Base-by-base conservation (phyloP, 371 early-diverging fungal species). In the Rhizomucor pusillus region DNA sequence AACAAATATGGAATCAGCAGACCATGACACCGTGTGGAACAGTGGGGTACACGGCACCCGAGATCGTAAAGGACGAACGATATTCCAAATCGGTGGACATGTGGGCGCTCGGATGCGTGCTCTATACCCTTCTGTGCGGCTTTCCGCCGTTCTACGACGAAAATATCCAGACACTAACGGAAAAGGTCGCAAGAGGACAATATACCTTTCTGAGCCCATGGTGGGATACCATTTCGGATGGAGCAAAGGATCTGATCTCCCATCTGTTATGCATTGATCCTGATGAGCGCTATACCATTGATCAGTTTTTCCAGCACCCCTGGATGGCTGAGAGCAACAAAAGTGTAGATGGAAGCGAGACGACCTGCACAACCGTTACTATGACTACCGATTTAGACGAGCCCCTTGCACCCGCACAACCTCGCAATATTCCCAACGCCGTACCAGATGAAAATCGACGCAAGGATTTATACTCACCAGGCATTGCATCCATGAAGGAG, bases 51-150 rank as follows among this genome's bases (percentile, higher is more conserved):
- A 92, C 97, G 3, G 95, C 95, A 1, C 95, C 95, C 14, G 95
- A 95, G 68, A 92, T 93, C 48, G 85, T 95, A 40, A 84, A 81
- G 48, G 89, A 90, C 62, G 84, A 89, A 57, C 76, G 86, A 10
- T 91, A 93, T 63, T 85, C 87, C 43, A 89, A 89, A 66, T 84
- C 88, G 11, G 94, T 94, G 18, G 96, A 95, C 66, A 89, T 93
- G 87, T 95, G 95, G 94, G 91, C 94, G 2, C 71, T 94, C 45
- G 96, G 96, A 33, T 94, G 94, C 66, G 91, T 95, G 40, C 77
- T 94, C 37, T 96, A 94, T 63, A 92, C 92, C 0, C 62, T 94
- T 46, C 73, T 94, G 14, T 91, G 91, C 55, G 96, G 94, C 0
- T 92, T 90, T 68, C 94, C 93, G 44, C 94, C 96, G 14, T 94